Conservation (phyloP, 2,329 filamentous ascomycete genomes). For the Colletotrichum tamarilloi region DNA sequence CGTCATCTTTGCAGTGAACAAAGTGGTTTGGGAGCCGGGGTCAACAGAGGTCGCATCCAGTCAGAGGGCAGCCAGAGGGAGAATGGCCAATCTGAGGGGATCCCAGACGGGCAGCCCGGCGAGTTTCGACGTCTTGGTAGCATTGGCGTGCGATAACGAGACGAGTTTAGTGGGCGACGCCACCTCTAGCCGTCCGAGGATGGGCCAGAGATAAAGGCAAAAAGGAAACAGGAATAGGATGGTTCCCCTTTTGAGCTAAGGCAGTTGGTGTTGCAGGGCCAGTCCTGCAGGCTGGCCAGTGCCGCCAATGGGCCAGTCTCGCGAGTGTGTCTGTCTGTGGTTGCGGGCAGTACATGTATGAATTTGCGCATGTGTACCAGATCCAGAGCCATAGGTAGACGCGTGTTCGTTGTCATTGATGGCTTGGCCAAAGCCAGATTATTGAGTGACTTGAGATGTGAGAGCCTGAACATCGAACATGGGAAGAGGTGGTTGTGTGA, state of each 20-base stretch:
- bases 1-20: background rate
- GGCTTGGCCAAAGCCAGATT: background rate
- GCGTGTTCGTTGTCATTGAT: background rate
- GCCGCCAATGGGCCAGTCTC: background rate
- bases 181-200: conserved; percentile 30
- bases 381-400: background rate
- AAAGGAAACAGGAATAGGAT: conserved; percentile 29
- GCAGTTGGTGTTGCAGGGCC: conserved; percentile 1
- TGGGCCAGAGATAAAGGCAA: conserved; percentile 34
- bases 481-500: background rate
- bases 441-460: background rate
- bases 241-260: conserved; percentile 19
- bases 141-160: conserved; percentile 33
- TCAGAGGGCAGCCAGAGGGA: background rate
- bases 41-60: conserved; percentile 13
- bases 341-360: no score
- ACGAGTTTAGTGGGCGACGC: conserved; percentile 30
- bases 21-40: conserved; percentile 14
- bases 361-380: background rate
- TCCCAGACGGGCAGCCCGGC: conserved; percentile 25
- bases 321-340: background rate
- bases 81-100: conserved; percentile 9
- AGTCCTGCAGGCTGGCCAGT: background rate
- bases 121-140: conserved; percentile 27
- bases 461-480: background rate